phyloP scores from a whole-genome alignment of 495 filamentous ascomycete genomes.

The Polyplosphaeria fusca region DNA sequence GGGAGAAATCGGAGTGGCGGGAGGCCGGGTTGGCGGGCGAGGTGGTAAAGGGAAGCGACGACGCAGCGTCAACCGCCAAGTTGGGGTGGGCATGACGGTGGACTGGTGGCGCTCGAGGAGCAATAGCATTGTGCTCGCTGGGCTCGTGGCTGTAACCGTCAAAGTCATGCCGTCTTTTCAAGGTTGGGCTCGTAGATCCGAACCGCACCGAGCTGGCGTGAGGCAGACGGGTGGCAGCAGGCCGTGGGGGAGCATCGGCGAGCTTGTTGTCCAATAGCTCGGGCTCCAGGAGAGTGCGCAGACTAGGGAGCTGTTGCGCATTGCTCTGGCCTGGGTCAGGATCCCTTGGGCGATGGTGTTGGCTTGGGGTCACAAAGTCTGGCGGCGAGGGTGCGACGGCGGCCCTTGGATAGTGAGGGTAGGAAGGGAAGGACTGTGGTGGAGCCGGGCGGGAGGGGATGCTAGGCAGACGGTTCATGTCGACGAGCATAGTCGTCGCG shows the following conservation, averaged over 20 bases:
- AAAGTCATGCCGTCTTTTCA: slow-evolving; percentile 33
- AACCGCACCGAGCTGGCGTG: slow-evolving; percentile 10
- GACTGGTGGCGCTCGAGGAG: slow-evolving; percentile 21
- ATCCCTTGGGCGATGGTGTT: slow-evolving; percentile 25
- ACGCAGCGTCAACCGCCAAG: slow-evolving; percentile 6
- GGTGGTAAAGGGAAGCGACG: slow-evolving; percentile 15
- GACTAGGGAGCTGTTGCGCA: slow-evolving; percentile 30
- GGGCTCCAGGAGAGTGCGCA: slow-evolving; percentile 31
- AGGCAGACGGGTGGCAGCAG: slow-evolving; percentile 6
- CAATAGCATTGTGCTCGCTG: slow-evolving; percentile 15
- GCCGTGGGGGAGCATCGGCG: slow-evolving; percentile 10
- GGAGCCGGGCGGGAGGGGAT: slow-evolving; percentile 24
- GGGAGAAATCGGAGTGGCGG: slow-evolving; percentile 14
- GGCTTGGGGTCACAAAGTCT: slow-evolving; percentile 23
- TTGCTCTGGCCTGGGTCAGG: slow-evolving; percentile 16
- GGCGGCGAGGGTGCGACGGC: slow-evolving; percentile 20
- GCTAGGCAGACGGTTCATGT: slow-evolving; percentile 33
- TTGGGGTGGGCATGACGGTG: slow-evolving; percentile 13
- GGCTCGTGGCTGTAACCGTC: slow-evolving; percentile 25
- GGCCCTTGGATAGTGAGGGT: slow-evolving; percentile 21
- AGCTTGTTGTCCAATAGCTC: slow-evolving; percentile 24
- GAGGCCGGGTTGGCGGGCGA: background rate
- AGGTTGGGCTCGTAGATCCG: slow-evolving; percentile 29
- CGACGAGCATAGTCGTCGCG: slow-evolving; percentile 22
- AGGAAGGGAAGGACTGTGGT: slow-evolving; percentile 17